These are phyloP conservation scores for Inonotus obliquus DNA, from an alignment of 1,284 basidiomycete genomes.

Conservation along the genomic window DNA sequence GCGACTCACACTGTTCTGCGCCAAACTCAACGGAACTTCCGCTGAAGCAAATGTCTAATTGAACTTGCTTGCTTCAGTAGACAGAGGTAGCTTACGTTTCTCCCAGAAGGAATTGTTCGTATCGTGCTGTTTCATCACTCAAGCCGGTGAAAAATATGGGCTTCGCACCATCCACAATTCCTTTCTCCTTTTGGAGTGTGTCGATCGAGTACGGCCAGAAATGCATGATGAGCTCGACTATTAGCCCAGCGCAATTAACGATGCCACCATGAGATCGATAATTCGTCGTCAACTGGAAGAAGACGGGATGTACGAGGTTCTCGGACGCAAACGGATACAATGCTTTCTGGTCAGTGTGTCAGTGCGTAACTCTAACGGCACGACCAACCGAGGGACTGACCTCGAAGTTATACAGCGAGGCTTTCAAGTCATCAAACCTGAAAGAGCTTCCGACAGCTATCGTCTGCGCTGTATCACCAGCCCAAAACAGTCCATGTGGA, in stretches of 20 bases:
- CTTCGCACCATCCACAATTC: slow-evolving; percentile 52
- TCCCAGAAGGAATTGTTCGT: slow-evolving; percentile 55
- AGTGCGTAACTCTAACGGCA: not conserved
- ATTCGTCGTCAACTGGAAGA: slow-evolving; percentile 60
- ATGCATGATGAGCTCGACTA: slow-evolving; percentile 55
- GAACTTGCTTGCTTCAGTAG: not conserved
- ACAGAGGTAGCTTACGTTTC: slow-evolving; percentile 31
- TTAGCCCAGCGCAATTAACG: slow-evolving; percentile 58
- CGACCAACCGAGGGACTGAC: slow-evolving; percentile 28
- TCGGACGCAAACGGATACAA: not conserved
- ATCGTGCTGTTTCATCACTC: slow-evolving; percentile 47
- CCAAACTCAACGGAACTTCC: slow-evolving; percentile 58
- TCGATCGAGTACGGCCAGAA: slow-evolving; percentile 72
- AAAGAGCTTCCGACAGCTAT: slow-evolving; percentile 71
- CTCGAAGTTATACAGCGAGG: slow-evolving; percentile 57
- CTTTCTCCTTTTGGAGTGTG: slow-evolving; percentile 49
- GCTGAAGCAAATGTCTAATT: slow-evolving; percentile 26
- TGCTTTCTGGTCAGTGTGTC: not conserved
- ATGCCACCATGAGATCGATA: slow-evolving; percentile 72
- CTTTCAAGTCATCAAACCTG: slow-evolving; percentile 66
- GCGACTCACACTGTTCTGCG: slow-evolving; percentile 54
- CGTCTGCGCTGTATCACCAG: slow-evolving; percentile 75
- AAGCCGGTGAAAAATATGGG: slow-evolving; percentile 57
- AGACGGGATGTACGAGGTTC: slow-evolving; percentile 32
- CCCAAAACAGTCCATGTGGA: slow-evolving; percentile 68